Conservation (phyloP, 306 rosid species). For the Cicer yamashitae region DNA sequence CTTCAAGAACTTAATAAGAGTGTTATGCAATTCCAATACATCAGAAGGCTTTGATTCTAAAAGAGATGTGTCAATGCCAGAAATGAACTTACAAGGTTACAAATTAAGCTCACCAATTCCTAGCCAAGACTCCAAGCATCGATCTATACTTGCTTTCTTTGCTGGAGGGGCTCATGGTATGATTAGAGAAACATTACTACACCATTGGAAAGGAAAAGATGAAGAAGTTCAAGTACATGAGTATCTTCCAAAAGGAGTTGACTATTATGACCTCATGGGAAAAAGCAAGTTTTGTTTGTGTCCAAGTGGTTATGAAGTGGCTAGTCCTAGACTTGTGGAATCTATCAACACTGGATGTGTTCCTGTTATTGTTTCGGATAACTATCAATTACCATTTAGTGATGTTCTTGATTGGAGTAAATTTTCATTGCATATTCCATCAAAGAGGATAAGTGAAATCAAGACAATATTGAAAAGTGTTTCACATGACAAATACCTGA, state of each 20-base stretch:
- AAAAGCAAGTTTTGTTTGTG: slow-evolving; percentile 72
- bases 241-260: slow-evolving; percentile 50
- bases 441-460: slow-evolving; percentile 56
- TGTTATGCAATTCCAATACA: slow-evolving; percentile 72
- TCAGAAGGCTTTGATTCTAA: slow-evolving; percentile 67
- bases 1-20: slow-evolving; percentile 61
- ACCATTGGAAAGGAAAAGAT: slow-evolving; percentile 72
- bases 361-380: slow-evolving; percentile 69
- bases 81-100: slow-evolving; percentile 52
- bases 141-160: slow-evolving; percentile 68
- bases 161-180: slow-evolving; percentile 76
- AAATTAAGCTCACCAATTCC: slow-evolving; percentile 40
- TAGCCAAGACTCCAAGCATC: slow-evolving; percentile 27
- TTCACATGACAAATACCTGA: slow-evolving; percentile 49
- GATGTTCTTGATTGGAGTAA: slow-evolving; percentile 77
- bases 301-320: slow-evolving; percentile 87
- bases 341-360: slow-evolving; percentile 69
- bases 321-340: slow-evolving; percentile 77
- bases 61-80: slow-evolving; percentile 69
- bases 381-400: slow-evolving; percentile 61
- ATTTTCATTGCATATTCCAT: slow-evolving; percentile 60
- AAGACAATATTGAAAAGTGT: slow-evolving; percentile 57
- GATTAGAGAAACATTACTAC: slow-evolving; percentile 51
- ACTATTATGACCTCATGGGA: slow-evolving; percentile 53
- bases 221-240: slow-evolving; percentile 62